These are phyloP conservation scores for Coriaria nepalensis DNA, from an alignment of 306 rosid genomes.

Conservation along the genomic window DNA sequence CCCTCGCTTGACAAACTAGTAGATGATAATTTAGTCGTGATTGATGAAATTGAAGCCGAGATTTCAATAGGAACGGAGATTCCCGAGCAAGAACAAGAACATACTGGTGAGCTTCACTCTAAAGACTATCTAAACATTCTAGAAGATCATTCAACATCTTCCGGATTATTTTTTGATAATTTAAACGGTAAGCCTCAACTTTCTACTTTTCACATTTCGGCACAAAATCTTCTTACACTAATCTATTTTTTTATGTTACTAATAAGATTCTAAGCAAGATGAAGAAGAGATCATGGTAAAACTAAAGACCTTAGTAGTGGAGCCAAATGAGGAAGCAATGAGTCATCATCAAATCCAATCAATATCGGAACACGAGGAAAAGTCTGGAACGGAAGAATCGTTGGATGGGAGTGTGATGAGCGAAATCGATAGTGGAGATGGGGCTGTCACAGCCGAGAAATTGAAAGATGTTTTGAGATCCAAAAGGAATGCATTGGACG, in stretches of 20 bases:
- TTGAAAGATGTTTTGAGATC: conserved; percentile 49
- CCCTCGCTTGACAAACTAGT: too few relatives aligned
- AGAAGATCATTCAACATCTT: conserved; percentile 46
- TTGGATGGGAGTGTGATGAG: conserved; percentile 70
- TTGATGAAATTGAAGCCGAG: conserved; percentile 55
- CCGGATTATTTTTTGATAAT: conserved; percentile 20
- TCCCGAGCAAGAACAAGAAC: conserved; percentile 69
- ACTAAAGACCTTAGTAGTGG: conserved; percentile 28
- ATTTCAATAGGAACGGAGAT: conserved; percentile 78
- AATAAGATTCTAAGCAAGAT: conserved; percentile 22
- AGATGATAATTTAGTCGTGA: neutral
- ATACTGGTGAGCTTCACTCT: conserved; percentile 42
- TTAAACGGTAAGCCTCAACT: conserved; percentile 25
- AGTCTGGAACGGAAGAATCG: conserved; percentile 62
- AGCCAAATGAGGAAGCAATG: conserved; percentile 24
- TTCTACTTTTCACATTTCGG: too few relatives aligned
- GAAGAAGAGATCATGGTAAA: conserved; percentile 31
- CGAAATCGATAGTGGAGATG: conserved; percentile 33
- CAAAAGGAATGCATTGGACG: conserved; percentile 58
- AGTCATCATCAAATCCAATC: conserved; percentile 16
- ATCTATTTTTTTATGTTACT: too few relatives aligned
- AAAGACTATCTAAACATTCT: conserved; percentile 19
- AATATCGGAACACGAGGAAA: conserved; percentile 21
- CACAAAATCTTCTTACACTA: too few relatives aligned
- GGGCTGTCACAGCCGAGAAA: conserved; percentile 38